Base-by-base conservation (phyloP, 1,284 basidiomycete species). In the Peniophora sp. region DNA sequence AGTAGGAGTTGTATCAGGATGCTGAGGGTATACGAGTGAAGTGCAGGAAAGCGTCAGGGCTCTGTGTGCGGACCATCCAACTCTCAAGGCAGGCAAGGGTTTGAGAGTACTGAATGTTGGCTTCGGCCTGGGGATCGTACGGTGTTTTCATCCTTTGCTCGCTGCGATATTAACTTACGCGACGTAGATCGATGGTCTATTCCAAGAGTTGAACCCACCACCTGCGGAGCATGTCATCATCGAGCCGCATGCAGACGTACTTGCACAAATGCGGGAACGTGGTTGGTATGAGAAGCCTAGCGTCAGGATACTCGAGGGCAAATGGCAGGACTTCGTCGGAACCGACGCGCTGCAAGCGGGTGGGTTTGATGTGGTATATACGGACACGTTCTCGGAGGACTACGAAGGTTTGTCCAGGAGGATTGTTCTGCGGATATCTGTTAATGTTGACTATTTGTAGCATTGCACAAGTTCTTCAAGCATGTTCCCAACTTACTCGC, bases 301-400 rank as follows among this genome's bases (percentile, higher is more conserved):
- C n/a, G 89, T 97, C 22, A 78, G 71, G 45, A 82, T 96, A 50
- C 71, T 95, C n/a, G 85, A 92, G 65, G 92, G 92, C 0, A 85
- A 85, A 64, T 97, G 94, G 94, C 92, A 97, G 69, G 89, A 95
- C 59, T 85, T 84, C 60, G 65, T 92, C 34, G 74, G 79, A 24
- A 71, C 67, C 45, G 73, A 81, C 12, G 73, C 79, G 39, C 66
- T 85, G 9, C 66, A 60, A 36, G 65, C 76, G 19, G 81, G 85
- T 24, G 87, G 84, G 0, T 98, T 96, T 61, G 94, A 97, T 61
- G 81, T 88, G 10, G 69, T 98, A 36, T 98, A 97, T 65, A 94
- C 90, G n/a, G 96, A 98, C 64, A 94, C 94, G 0, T 97, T 97
- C 67, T 87, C 89, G 0, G 93, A 98, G 65, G 80, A 88, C 49